These are phyloP conservation scores for Eucalyptus viminalis DNA, from an alignment of 345 rosid genomes.

Conservation along the genomic window DNA sequence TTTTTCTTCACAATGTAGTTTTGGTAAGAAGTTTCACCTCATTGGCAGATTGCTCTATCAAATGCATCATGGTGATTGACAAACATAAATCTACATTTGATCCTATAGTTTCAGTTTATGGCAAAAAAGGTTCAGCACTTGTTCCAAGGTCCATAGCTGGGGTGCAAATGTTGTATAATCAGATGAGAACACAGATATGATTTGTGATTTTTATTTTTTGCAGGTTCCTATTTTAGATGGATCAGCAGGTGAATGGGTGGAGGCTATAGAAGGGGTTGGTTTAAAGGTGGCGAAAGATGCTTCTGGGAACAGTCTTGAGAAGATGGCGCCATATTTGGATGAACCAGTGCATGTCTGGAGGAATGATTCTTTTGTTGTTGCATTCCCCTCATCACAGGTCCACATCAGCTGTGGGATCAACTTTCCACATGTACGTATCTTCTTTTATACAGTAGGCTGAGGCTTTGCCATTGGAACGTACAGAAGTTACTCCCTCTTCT, in stretches of 20 bases:
- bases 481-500: background rate
- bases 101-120: background rate
- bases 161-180: accelerated
- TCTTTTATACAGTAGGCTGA: background rate
- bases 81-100: background rate
- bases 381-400: slow-evolving; percentile 52
- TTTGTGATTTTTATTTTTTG: background rate
- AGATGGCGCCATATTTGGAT: slow-evolving; percentile 47
- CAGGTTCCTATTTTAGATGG: slow-evolving; percentile 90
- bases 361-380: slow-evolving; percentile 59
- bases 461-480: background rate
- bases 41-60: background rate
- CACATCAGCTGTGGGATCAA: slow-evolving; percentile 69
- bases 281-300: slow-evolving; percentile 35
- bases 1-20: no score
- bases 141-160: background rate
- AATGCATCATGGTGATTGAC: background rate
- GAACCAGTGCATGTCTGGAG: slow-evolving; percentile 41
- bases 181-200: background rate
- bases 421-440: slow-evolving; percentile 47
- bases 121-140: background rate
- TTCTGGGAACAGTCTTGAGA: slow-evolving; percentile 29
- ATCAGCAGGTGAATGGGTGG: slow-evolving; percentile 71
- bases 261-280: slow-evolving; percentile 53
- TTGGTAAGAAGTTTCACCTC: background rate